Percentiles rank a stretch among this genome's conserved stretches.
Conservation (phyloP, 2,329 filamentous ascomycete genomes). For the Colletotrichum sp. region DNA sequence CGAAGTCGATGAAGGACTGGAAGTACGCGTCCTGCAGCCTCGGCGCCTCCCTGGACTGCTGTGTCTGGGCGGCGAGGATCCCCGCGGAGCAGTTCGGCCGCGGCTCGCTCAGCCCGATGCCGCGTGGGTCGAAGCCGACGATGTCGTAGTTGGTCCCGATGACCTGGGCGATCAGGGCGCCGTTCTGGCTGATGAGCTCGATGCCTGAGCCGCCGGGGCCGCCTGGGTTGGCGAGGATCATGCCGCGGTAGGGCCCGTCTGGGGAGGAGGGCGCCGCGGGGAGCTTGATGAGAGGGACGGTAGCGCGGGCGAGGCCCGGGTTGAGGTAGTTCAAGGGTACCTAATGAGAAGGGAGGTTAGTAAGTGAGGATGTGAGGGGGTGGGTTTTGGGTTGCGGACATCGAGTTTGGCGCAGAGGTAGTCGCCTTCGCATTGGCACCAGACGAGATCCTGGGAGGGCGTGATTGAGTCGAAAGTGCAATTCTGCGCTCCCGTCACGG, state of each 20-base stretch:
- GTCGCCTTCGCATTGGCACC: slow-evolving; percentile 35
- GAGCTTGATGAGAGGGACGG: slow-evolving; percentile 41
- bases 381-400: background rate
- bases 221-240: slow-evolving; percentile 49
- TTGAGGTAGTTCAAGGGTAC: slow-evolving; percentile 44
- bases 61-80: background rate
- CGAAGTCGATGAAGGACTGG: background rate
- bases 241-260: slow-evolving; percentile 41
- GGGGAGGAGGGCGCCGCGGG: slow-evolving; percentile 39
- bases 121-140: slow-evolving; percentile 49
- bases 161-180: slow-evolving; percentile 24
- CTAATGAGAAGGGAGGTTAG: slow-evolving; percentile 15
- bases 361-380: background rate
- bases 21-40: background rate
- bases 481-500: slow-evolving; percentile 26
- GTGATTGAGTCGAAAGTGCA: slow-evolving; percentile 2
- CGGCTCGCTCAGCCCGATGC: slow-evolving; percentile 40
- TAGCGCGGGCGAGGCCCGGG: slow-evolving; percentile 29
- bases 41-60: background rate
- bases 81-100: slow-evolving; percentile 38
- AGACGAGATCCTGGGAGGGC: slow-evolving; percentile 25
- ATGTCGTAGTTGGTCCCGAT: slow-evolving; percentile 38
- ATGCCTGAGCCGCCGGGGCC: slow-evolving; percentile 48
- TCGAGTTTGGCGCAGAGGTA: slow-evolving; percentile 44
- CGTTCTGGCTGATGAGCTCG: slow-evolving; percentile 29